phyloP scores from a whole-genome alignment of 306 rosid genomes.

The Trifolium subterraneum region DNA sequence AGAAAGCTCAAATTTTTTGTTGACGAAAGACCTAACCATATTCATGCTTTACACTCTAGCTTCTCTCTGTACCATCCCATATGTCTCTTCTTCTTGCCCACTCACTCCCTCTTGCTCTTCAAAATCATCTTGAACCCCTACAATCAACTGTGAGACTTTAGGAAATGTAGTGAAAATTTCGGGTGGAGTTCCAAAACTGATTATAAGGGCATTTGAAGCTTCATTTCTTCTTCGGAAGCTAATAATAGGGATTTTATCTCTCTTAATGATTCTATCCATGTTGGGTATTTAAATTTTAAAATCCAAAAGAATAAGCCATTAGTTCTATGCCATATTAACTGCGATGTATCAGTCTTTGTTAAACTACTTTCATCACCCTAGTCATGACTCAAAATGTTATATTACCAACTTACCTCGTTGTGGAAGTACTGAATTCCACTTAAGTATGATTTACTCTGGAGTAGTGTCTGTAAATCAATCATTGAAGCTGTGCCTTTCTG shows the following conservation, averaged over 20 bases:
- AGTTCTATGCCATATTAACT: constrained; percentile 4
- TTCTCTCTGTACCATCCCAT: background rate
- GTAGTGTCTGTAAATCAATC: background rate
- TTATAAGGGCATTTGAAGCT: constrained; percentile 6
- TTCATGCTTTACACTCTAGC: background rate
- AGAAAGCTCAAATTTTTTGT: too few species aligned
- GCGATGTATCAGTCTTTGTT: constrained; percentile 4
- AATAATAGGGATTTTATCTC: background rate
- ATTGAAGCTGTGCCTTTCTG: background rate
- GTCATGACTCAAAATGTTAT: constrained; percentile 17
- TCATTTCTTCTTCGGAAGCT: background rate
- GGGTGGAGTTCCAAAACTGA: background rate
- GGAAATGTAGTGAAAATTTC: background rate
- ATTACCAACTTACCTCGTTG: background rate
- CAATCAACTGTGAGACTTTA: background rate
- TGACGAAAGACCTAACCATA: too few species aligned
- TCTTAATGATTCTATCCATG: background rate
- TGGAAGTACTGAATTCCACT: background rate
- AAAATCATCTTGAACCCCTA: background rate
- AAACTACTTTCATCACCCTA: background rate
- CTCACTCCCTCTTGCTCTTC: background rate
- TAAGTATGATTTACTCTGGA: constrained; percentile 8
- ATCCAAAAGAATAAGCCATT: background rate
- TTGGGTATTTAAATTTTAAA: constrained; percentile 3
- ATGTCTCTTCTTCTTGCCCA: background rate